Conservation (phyloP, 2,329 filamentous ascomycete species). For the Calonectria pseudoturangicola region DNA sequence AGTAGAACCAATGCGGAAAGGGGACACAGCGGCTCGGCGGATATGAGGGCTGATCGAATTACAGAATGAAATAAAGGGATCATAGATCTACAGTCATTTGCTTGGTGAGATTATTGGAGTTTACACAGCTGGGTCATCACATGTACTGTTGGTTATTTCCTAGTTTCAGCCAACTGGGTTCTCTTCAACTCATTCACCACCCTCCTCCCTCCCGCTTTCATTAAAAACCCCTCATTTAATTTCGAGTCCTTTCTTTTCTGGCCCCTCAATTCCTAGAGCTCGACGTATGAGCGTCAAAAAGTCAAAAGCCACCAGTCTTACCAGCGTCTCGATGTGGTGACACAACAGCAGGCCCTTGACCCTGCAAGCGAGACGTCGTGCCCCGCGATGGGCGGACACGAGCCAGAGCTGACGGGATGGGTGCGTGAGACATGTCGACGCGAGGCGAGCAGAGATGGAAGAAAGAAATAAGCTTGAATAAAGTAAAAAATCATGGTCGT, state of each 20-base stretch:
- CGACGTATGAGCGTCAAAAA: neutral
- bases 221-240: constrained; percentile 11
- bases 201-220: neutral
- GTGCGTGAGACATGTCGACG: constrained; percentile 37
- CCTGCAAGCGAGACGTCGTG: constrained; percentile 50
- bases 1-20: neutral
- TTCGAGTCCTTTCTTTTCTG: neutral
- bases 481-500: neutral
- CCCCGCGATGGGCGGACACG: constrained; percentile 23
- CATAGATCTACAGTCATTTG: neutral
- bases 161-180: neutral
- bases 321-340: constrained; percentile 43
- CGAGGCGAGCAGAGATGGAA: constrained; percentile 37
- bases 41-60: neutral
- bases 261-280: neutral
- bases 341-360: constrained; percentile 46
- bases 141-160: neutral
- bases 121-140: neutral
- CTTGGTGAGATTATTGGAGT: neutral
- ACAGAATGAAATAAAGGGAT: constrained; percentile 25
- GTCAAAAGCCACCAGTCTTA: constrained; percentile 18
- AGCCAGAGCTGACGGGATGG: constrained; percentile 32
- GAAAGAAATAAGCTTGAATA: neutral
- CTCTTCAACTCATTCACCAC: neutral
- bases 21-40: neutral